Conservation (phyloP, 2,329 filamentous ascomycete genomes). For the Colletotrichum abscissum region DNA sequence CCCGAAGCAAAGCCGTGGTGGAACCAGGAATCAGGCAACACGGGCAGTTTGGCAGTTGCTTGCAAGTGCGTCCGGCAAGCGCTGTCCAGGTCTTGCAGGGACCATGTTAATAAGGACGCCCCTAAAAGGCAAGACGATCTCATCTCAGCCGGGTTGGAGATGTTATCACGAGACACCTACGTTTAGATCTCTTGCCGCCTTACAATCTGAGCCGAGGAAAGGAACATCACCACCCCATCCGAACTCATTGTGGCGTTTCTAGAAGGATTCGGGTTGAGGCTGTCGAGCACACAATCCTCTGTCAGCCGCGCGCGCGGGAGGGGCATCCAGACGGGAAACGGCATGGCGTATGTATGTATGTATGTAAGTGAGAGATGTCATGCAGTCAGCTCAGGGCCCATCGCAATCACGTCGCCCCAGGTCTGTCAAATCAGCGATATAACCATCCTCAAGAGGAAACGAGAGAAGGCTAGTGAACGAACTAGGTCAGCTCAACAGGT, state of each 20-base stretch:
- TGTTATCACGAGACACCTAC: neutral
- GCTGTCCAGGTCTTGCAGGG: neutral
- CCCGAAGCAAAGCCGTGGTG: neutral
- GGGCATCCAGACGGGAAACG: neutral
- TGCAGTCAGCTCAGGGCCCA: neutral
- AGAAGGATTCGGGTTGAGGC: neutral
- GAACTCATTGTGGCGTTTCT: neutral
- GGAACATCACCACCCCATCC: no score
- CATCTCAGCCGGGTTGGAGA: no score
- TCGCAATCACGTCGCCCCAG: neutral
- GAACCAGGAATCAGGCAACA: no score
- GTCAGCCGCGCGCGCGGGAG: no score
- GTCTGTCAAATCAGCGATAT: neutral
- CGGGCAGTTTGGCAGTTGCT: neutral
- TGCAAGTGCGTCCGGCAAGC: no score
- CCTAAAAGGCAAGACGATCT: no score
- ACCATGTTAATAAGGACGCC: neutral
- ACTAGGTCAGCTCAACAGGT: neutral
- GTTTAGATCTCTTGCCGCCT: neutral
- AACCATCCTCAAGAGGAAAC: slow-evolving; percentile 1
- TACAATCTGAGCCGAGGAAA: neutral
- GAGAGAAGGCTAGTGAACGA: neutral
- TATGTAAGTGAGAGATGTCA: neutral
- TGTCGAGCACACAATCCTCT: neutral
- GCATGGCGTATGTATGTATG: neutral